Base-by-base conservation (phyloP, 345 rosid genomes). In the Citrus glauca region DNA sequence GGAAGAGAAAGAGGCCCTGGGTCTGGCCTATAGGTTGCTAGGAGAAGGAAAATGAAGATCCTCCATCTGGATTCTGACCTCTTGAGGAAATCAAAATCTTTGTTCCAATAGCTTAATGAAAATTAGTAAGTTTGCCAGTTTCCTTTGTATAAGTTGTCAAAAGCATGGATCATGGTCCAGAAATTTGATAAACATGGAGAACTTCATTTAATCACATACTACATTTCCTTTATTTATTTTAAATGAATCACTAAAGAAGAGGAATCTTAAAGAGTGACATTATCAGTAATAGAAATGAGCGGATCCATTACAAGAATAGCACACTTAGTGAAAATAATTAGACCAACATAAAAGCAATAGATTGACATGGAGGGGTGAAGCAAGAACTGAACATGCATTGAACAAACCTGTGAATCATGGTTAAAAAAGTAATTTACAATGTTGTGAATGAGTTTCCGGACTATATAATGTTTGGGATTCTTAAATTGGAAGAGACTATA, bases 1-100 rank as follows among this genome's bases (percentile, higher is more conserved):
- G 72, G 38, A 74, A 78, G 73, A 78, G 35, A 9, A 55, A 32
- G n/a, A 32, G 14, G 68, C n/a, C 7, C 63, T 72, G 73, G 48
- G 50, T 20, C 28, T 25, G 25, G 35, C 53, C n/a, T 28, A 13
- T 60, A 55, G 37, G 24, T 28, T 38, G 62, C 33, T 5, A 2
- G 19, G 13, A 20, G n/a, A 25, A 5, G 66, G 38, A 40, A 66
- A 73, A 17, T 66, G 22, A 75, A 35, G 9, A 13, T 1, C 55
- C 16, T 28, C 67, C 37, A 25, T 40, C 38, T 17, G 9, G 40
- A 24, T 74, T 30, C 3, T 4, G 19, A 61, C 14, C 14, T 22
- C 60, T 19, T 17, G 50, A 45, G 5, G 59, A 27, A 19, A 16
- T 5, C 56, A 42, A 60, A 19, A 6, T 40, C 9, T 42, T 2